A percentile compares a stretch with the other conserved stretches of the same genome.
These are phyloP conservation scores for Annulohypoxylon nitens DNA, from an alignment of 495 filamentous ascomycete genomes.

Conservation along the genomic window DNA sequence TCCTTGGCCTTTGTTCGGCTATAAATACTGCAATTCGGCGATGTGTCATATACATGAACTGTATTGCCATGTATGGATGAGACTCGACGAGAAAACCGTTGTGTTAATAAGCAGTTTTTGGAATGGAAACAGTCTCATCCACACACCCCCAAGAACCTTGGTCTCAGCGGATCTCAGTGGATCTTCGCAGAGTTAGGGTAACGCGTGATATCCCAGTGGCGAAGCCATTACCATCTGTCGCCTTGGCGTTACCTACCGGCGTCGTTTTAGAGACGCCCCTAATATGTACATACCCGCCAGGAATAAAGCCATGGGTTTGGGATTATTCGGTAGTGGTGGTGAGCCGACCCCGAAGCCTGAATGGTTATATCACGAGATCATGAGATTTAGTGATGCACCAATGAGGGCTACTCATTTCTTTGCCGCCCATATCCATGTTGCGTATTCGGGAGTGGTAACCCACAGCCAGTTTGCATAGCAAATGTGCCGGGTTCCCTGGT, in stretches of 20 bases:
- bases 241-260: background rate
- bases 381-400: constrained; percentile 1
- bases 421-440: constrained; percentile 16
- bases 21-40: background rate
- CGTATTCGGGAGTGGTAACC: constrained; percentile 7
- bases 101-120: background rate
- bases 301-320: constrained; percentile 14
- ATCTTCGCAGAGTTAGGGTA: constrained; percentile 1
- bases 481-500: constrained; percentile 23
- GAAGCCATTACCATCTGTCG: constrained; percentile 13
- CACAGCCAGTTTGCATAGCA: constrained; percentile 7
- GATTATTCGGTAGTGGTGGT: constrained; percentile 29
- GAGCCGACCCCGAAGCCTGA: background rate
- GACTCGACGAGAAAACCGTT: background rate
- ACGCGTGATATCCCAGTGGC: constrained; percentile 8
- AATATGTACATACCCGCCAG: constrained; percentile 11
- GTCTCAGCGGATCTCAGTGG: background rate
- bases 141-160: constrained; percentile 1
- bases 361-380: constrained; percentile 23
- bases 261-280: constrained; percentile 3
- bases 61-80: background rate
- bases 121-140: constrained; percentile 13
- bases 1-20: background rate
- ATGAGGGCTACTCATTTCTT: constrained; percentile 15
- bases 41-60: constrained; percentile 4